These are phyloP conservation scores for Eimeria sp. DNA, from an alignment of 169 alveolate genomes.

Conservation along the genomic window DNA sequence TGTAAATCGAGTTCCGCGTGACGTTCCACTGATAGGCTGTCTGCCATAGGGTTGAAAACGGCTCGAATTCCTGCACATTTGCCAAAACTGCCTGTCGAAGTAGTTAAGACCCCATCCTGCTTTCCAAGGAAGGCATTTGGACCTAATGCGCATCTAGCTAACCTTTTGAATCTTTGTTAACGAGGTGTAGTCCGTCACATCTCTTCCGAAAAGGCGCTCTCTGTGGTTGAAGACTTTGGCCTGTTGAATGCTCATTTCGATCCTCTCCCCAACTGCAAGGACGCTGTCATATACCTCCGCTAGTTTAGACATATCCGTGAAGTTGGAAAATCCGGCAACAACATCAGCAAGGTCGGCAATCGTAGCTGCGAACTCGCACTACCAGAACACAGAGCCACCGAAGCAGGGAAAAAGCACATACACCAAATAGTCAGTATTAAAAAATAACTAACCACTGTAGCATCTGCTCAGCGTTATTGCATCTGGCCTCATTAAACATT, in stretches of 20 bases:
- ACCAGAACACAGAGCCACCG: not conserved
- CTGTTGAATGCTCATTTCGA: conserved; percentile 90
- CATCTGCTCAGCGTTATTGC: not conserved
- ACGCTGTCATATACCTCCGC: conserved; percentile 92
- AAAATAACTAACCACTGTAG: not conserved
- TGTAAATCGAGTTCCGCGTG: conserved; percentile 91
- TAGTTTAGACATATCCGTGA: conserved; percentile 88
- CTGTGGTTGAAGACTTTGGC: conserved; percentile 94
- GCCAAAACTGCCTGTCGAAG: not conserved
- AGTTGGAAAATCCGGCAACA: conserved; percentile 90
- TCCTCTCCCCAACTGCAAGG: conserved; percentile 90
- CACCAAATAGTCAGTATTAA: not conserved
- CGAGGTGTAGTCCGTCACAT: conserved; percentile 93
- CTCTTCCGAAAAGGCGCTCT: conserved; percentile 93
- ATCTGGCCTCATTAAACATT: not conserved
- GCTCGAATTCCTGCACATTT: conserved; percentile 94
- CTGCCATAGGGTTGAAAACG: conserved; percentile 94
- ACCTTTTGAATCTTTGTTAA: conserved; percentile 84
- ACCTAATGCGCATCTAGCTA: not conserved
- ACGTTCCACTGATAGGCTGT: conserved; percentile 94
- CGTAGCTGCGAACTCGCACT: conserved; percentile 93
- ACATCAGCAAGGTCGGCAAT: conserved; percentile 91
- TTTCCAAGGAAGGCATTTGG: not conserved
- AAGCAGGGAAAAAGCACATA: not conserved
- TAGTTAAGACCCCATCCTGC: not conserved